Percentiles rank a stretch among this genome's conserved stretches.
phyloP scores from a whole-genome alignment of 768 basidiomycete genomes.

The Asterophora parasitica region DNA sequence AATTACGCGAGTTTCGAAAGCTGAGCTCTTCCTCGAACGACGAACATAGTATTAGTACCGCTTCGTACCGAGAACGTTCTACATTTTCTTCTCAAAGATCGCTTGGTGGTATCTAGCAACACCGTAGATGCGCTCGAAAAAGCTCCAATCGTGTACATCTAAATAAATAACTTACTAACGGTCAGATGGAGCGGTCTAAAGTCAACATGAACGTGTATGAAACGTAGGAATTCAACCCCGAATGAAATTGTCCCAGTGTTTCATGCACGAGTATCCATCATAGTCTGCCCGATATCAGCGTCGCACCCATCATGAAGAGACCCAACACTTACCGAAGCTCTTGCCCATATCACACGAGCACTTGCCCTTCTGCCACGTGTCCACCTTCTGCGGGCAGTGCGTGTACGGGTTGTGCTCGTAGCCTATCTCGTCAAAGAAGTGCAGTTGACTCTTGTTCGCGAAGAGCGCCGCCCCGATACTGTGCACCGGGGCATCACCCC shows the following conservation, averaged over 20 bases:
- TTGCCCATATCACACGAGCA: constrained; percentile 58
- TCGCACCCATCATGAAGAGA: neutral
- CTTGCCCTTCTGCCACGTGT: constrained; percentile 44
- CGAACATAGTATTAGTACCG: too few relatives aligned
- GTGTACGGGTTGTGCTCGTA: constrained; percentile 76
- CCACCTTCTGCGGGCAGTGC: constrained; percentile 53
- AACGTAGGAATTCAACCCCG: neutral
- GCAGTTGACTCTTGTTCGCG: constrained; percentile 62
- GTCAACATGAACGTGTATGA: too few relatives aligned
- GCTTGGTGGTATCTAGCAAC: too few relatives aligned
- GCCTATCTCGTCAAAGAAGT: constrained; percentile 82
- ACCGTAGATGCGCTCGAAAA: too few relatives aligned
- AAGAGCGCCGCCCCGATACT: constrained; percentile 78
- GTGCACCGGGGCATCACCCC: constrained; percentile 88
- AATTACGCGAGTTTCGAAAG: too few relatives aligned
- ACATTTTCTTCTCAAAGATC: too few relatives aligned
- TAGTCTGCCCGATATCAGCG: constrained; percentile 27
- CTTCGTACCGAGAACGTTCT: too few relatives aligned
- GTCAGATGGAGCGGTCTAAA: too few relatives aligned
- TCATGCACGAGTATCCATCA: constrained; percentile 39
- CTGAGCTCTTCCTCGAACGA: too few relatives aligned
- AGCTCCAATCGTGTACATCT: too few relatives aligned
- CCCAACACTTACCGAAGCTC: constrained; percentile 50
- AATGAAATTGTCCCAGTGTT: constrained; percentile 32
- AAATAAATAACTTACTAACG: too few relatives aligned